These are phyloP conservation scores for Porphyrellus cyaneotinctus DNA, from an alignment of 768 basidiomycete genomes.

Conservation along the genomic window DNA sequence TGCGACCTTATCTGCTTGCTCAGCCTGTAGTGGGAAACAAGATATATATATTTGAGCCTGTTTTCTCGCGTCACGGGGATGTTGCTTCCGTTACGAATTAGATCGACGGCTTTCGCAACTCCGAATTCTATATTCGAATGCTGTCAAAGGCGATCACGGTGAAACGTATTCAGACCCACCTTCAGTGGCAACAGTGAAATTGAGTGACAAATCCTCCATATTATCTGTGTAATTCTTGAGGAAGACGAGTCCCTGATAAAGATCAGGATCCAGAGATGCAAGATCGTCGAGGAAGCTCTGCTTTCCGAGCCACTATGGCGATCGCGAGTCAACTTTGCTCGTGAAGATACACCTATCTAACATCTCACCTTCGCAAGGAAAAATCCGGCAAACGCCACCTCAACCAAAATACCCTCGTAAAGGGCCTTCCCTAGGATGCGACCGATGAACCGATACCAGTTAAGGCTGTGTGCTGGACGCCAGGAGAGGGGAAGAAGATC, in stretches of 20 bases:
- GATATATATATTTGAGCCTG: constrained; percentile 82
- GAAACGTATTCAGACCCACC: constrained; percentile 53
- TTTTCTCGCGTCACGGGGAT: constrained; percentile 87
- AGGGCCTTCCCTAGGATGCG: constrained; percentile 93
- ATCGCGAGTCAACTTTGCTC: background rate
- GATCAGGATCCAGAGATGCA: constrained; percentile 82
- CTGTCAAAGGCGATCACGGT: background rate
- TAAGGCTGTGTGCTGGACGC: constrained; percentile 67
- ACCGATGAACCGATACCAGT: constrained; percentile 93
- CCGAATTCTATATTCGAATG: constrained; percentile 66
- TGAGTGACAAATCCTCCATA: constrained; percentile 83
- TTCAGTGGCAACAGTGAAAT: constrained; percentile 84
- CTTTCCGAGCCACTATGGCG: constrained; percentile 79
- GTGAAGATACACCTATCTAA: background rate
- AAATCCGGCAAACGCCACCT: constrained; percentile 93
- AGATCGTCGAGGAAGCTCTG: constrained; percentile 93
- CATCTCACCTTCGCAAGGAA: constrained; percentile 76
- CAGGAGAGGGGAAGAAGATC: background rate
- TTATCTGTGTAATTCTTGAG: constrained; percentile 89
- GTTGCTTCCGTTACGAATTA: constrained; percentile 78
- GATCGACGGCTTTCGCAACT: constrained; percentile 65
- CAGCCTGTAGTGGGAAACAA: constrained; percentile 84
- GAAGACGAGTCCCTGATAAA: constrained; percentile 89
- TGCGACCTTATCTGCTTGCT: constrained; percentile 86
- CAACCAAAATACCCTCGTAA: constrained; percentile 93